These are phyloP conservation scores for Helminthosporium solani DNA, from an alignment of 2,329 filamentous ascomycete species.

Conservation along the genomic window DNA sequence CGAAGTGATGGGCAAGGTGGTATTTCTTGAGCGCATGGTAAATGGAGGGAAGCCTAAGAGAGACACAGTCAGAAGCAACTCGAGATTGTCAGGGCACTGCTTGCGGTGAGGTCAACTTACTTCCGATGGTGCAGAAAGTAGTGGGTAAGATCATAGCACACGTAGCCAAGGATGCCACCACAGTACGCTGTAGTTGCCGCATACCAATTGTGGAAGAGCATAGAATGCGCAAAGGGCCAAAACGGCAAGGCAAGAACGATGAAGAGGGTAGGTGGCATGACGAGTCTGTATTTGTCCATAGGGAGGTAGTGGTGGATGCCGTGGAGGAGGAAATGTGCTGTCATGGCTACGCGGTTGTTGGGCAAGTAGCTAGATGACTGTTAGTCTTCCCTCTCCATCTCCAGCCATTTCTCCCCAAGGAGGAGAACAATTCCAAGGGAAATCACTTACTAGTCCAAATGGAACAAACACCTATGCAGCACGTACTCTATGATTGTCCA, in stretches of 20 bases:
- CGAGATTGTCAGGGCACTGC: not conserved
- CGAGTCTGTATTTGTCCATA: slow-evolving; percentile 97
- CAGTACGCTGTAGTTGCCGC: slow-evolving; percentile 76
- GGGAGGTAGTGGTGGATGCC: slow-evolving; percentile 97
- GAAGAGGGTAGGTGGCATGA: slow-evolving; percentile 94
- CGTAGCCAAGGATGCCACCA: slow-evolving; percentile 91
- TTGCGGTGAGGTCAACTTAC: slow-evolving; percentile 46
- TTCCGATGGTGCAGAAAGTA: slow-evolving; percentile 98
- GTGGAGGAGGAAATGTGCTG: slow-evolving; percentile 88
- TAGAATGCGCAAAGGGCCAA: slow-evolving; percentile 80
- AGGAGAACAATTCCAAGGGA: not conserved
- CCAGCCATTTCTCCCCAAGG: not conserved
- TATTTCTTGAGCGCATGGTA: slow-evolving; percentile 96
- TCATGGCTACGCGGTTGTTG: slow-evolving; percentile 85
- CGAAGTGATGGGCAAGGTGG: slow-evolving; percentile 94
- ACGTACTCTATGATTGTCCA: slow-evolving; percentile 92
- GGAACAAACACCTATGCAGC: slow-evolving; percentile 88
- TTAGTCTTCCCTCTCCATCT: slow-evolving; percentile 28
- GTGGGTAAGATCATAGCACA: slow-evolving; percentile 95
- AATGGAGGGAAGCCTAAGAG: slow-evolving; percentile 82
- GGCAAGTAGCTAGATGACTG: slow-evolving; percentile 68
- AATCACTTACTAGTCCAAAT: slow-evolving; percentile 77
- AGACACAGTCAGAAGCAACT: slow-evolving; percentile 44
- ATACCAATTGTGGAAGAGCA: slow-evolving; percentile 86
- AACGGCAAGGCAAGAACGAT: slow-evolving; percentile 80